A percentile compares a stretch with the other conserved stretches of the same genome.
Conservation (phyloP, 441 rosid species). For the Gossypium aridum region DNA sequence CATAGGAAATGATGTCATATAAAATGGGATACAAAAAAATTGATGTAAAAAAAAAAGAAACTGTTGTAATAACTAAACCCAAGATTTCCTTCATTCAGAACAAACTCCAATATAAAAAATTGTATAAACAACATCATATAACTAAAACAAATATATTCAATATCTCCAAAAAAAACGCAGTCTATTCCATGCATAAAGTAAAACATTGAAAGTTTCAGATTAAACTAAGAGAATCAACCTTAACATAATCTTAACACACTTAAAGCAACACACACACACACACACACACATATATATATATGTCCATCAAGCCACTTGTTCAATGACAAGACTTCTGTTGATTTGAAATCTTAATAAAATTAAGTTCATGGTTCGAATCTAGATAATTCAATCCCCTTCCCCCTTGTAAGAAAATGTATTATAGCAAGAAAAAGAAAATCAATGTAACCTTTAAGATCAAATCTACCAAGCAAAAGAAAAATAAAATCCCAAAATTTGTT, state of each 20-base stretch:
- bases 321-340: no score
- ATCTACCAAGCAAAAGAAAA: background rate
- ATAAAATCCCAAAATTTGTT: background rate
- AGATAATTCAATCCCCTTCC: no score
- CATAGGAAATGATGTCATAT: conserved; percentile 28
- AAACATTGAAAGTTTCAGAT: background rate
- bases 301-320: no score
- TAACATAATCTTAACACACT: no score
- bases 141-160: background rate
- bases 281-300: no score
- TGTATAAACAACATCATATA: background rate
- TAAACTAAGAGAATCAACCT: background rate
- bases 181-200: background rate
- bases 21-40: conserved; percentile 50
- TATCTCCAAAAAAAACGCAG: background rate
- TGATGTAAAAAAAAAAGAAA: conserved; percentile 5
- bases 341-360: no score
- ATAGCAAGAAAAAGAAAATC: background rate
- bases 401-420: no score
- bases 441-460: background rate
- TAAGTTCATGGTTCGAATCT: no score
- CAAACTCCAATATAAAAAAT: background rate
- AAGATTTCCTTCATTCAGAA: conserved; percentile 7
- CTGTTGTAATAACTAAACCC: background rate
- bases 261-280: no score